Base-by-base conservation (phyloP, 2,329 filamentous ascomycete species). In the Trichoderma sp. region DNA sequence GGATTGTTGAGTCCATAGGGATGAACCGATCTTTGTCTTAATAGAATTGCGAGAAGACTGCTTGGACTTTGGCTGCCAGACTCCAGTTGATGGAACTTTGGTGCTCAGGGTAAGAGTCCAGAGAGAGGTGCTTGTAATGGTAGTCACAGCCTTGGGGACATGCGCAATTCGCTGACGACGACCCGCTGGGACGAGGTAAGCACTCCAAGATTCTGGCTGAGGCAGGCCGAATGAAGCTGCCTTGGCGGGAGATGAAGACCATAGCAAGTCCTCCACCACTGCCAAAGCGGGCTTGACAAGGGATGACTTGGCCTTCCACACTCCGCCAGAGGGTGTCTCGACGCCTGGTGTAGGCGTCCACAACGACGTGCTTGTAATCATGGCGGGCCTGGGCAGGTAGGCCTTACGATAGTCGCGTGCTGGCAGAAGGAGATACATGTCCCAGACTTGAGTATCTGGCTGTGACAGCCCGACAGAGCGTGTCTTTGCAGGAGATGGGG, bases 321-420 rank as follows among this genome's bases (percentile, higher is more conserved):
- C n/a, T 37, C 59, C 59, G 21, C 49, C 59, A 14, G 46, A 63
- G 6, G 26, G n/a, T 24, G 59, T 21, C 30, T 52, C 32, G 3
- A 28, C 13, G 18, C 4, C 16, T 11, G 46, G 49, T 4, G 39
- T 3, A 46, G 66, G 49, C 4, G 46, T 64, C 82, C 82, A 83
- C 51, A 83, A 72, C 5, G 76, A 69, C 18, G 73, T 74, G 72
- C 80, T 83, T 70, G 81, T 76, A 43, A 83, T 75, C 16, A 72
- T 67, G 18, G 72, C 69, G 14, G 76, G 72, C 56, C 77, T 76
- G 11, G 75, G 70, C 34, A 52, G 4, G 26, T 66, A 21, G 8
- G 54, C 37, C 7, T 39, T 46, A 8, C 65, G 52, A 21, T 34
- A 16, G 10, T 63, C 18, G 61, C 56, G 49, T 16, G 46, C 24